Conservation (phyloP, 176 grass and related monocot species). For the Phyllostachys edulis region DNA sequence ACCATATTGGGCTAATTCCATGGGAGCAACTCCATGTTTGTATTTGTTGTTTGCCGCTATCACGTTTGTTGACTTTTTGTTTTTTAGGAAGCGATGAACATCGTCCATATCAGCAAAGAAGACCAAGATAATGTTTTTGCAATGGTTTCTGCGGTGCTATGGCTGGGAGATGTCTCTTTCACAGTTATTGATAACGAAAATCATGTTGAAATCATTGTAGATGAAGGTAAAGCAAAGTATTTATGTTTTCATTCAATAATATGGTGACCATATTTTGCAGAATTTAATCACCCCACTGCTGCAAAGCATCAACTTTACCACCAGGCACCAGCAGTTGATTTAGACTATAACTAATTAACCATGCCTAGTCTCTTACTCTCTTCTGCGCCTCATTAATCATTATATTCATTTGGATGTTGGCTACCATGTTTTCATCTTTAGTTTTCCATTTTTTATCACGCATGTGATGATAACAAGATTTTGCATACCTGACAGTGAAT, state of each 20-base stretch:
- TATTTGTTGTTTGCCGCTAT: background rate
- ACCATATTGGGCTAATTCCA: constrained; percentile 4
- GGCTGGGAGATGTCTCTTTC: constrained; percentile 94
- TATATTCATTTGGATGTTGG: constrained; percentile 6
- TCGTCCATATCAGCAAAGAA: constrained; percentile 94
- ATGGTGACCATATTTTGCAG: background rate
- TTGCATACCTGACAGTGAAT: background rate
- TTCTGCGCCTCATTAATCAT: background rate
- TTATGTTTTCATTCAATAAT: constrained; percentile 22
- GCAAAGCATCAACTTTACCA: background rate
- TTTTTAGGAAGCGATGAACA: constrained; percentile 90
- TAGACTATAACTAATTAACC: background rate
- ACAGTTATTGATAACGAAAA: constrained; percentile 92
- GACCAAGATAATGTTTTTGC: constrained; percentile 90
- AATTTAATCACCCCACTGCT: background rate
- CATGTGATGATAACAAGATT: background rate
- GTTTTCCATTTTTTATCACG: background rate
- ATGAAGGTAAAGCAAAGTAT: constrained; percentile 67
- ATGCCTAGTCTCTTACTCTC: background rate
- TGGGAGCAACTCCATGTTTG: background rate
- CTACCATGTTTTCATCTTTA: background rate
- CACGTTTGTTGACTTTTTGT: constrained; percentile 38
- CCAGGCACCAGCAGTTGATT: too few relatives aligned
- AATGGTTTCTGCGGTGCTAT: constrained; percentile 82
- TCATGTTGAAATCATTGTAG: constrained; percentile 84